Evolutionary conservation across 495 filamentous ascomycete species (phyloP), one percentile per base, ranked within the genome.

Genomic region (Trichoderma asperelloides): DNA sequence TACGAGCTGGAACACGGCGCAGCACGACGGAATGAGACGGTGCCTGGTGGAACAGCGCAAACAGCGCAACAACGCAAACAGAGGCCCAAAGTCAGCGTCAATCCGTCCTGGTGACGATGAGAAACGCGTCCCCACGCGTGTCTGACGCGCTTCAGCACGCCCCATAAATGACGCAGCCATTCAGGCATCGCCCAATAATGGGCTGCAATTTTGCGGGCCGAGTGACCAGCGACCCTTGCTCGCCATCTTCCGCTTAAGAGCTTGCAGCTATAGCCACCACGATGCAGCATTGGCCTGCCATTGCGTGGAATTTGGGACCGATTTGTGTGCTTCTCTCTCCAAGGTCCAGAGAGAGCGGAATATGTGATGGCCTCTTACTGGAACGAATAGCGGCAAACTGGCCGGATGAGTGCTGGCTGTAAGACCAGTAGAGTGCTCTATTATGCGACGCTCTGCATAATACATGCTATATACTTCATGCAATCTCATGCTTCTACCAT

Each of bases 231-330:
- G 25, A 18, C 55, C 55, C 55, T 27, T 60, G 55, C 25, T 21
- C 16, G 47, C 21, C 47, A 51, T 60, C 27, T 30, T 60, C 55
- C 27, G 27, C 23, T 60, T 60, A 60, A 60, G 55, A 60, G 55
- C 55, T 60, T 60, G 55, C 55, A 60, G 55, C 55, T 25, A 27
- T 25, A 30, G 55, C 55, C 55, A 13, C 55, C 55, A 25, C 49
- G n/a, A 21, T 25, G 55, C 30, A 23, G 11, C 16, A 23, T 28
- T 15, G 55, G 16, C 55, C 23, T 30, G 27, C 23, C 11, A 25
- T 13, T 12, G 11, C 47, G 18, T 51, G 47, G 21, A 21, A n/a
- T 45, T 0, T 43, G 41, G 41, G 9, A 43, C 2, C 11, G 41
- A 2, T 43, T 43, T 8, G 9, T 2, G 30, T 33, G 30, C 30